Conservation (phyloP, 2,329 filamentous ascomycete genomes). For the Diaporthe humulicola region DNA sequence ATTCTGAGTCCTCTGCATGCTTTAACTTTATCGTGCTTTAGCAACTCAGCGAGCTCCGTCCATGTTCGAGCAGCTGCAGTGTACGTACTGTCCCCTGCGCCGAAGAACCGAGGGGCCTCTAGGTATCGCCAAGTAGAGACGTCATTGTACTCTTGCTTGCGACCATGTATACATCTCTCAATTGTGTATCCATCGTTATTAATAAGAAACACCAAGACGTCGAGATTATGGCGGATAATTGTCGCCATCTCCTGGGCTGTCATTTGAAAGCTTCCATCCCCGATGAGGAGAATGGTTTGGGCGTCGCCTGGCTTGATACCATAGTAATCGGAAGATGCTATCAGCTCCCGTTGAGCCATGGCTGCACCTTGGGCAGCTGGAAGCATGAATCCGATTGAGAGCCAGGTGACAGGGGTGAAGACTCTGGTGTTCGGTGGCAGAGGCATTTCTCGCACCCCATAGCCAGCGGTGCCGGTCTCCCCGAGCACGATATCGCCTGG, state of each 20-base stretch:
- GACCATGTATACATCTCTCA: conserved; percentile 69
- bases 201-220: conserved; percentile 65
- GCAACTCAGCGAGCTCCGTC: conserved; percentile 57
- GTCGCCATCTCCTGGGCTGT: conserved; percentile 76
- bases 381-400: conserved; percentile 35
- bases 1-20: background rate
- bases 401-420: background rate
- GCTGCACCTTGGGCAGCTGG: conserved; percentile 27
- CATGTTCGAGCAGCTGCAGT: conserved; percentile 55
- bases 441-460: background rate
- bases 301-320: background rate
- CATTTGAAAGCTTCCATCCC: conserved; percentile 75
- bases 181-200: conserved; percentile 73
- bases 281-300: conserved; percentile 68
- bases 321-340: background rate
- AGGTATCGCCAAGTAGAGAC: conserved; percentile 65
- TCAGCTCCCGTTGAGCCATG: conserved; percentile 10
- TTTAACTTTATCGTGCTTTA: conserved; percentile 28
- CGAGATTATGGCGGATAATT: conserved; percentile 68
- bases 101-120: conserved; percentile 62
- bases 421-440: background rate
- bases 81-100: conserved; percentile 55
- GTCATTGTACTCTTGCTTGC: conserved; percentile 67
- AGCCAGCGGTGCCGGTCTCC: background rate
- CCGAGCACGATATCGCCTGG: background rate